These are phyloP conservation scores for Aspergillus cavernicola DNA, from an alignment of 495 filamentous ascomycete species.

Conservation along the genomic window DNA sequence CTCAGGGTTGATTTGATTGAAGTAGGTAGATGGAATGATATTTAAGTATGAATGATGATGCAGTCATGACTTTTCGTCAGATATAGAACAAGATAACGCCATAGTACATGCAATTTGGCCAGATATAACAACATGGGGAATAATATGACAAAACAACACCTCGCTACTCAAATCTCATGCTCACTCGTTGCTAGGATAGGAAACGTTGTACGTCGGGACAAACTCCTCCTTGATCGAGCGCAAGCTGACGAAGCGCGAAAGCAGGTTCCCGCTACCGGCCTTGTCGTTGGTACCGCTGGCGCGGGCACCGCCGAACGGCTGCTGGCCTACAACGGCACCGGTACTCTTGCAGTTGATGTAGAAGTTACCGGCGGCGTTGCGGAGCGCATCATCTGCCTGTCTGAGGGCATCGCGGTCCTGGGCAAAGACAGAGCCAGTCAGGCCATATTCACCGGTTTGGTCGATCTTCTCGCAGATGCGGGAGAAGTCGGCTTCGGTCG, in stretches of 20 bases:
- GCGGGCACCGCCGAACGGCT: constrained; percentile 83
- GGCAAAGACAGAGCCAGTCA: constrained; percentile 79
- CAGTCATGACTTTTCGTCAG: constrained; percentile 9
- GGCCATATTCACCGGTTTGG: constrained; percentile 65
- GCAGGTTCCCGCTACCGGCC: constrained; percentile 72
- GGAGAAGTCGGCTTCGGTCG: constrained; percentile 44
- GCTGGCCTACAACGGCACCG: constrained; percentile 87
- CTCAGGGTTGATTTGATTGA: background rate
- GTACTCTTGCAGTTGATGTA: constrained; percentile 94
- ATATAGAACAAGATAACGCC: constrained; percentile 5
- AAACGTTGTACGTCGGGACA: constrained; percentile 59
- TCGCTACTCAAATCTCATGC: background rate
- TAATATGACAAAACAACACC: background rate
- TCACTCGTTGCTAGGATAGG: constrained; percentile 70
- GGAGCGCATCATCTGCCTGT: constrained; percentile 66
- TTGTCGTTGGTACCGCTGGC: constrained; percentile 92
- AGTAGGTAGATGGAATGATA: background rate
- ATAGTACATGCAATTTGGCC: background rate
- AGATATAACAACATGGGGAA: background rate
- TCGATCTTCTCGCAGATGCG: constrained; percentile 58
- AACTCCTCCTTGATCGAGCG: constrained; percentile 93
- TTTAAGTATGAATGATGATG: background rate
- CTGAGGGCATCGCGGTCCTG: constrained; percentile 63
- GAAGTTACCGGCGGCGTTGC: constrained; percentile 81
- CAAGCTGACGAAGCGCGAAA: constrained; percentile 76